Evolutionary conservation across 352 stramenopile species (phyloP), one percentile per base, ranked within the genome.

Genomic region (Phytophthora tubulina): DNA sequence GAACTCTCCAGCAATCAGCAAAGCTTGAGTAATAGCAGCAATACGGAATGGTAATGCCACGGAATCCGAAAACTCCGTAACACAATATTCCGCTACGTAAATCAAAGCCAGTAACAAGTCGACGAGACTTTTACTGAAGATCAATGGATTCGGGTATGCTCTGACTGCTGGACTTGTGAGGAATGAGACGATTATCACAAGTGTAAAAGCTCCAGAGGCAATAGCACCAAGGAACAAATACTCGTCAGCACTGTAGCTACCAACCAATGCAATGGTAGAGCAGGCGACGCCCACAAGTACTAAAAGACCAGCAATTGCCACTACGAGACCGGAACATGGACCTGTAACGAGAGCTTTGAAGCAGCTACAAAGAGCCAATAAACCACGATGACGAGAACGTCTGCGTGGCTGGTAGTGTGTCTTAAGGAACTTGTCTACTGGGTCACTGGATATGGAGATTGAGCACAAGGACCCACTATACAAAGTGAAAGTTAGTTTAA

Each of bases 91-190:
- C n/a, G 84, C 81, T 11, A 95, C 70, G 53, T 96, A 95, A 15
- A 95, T 81, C 42, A 75, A 54, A 1, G 87, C 81, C 39, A 96
- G 72, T 49, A 94, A 58, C 7, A 95, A 62, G 55, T 95, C 90
- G n/a, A 96, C 81, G 0, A 90, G 63, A 59, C 90, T 95, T 70
- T 96, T 96, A 73, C 88, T 95, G 59, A 95, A 90, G 58, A 97
- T 96, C 41, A 97, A 80, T 11, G 89, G 83, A 57, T 96, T 97
- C 13, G 90, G 90, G 42, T 97, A 87, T 9, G 81, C 74, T 9
- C 86, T 75, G 49, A 94, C 82, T 4, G 73, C 72, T 4, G 70
- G 76, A 66, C 85, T 93, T 59, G 75, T 71, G 51, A 73, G 32
- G 72, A 93, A 97, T 61, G 84, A 86, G 14, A 91, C 58, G 51